Conservation (phyloP, 1,139 yeast genomes). For the Pneumocystis murina region DNA sequence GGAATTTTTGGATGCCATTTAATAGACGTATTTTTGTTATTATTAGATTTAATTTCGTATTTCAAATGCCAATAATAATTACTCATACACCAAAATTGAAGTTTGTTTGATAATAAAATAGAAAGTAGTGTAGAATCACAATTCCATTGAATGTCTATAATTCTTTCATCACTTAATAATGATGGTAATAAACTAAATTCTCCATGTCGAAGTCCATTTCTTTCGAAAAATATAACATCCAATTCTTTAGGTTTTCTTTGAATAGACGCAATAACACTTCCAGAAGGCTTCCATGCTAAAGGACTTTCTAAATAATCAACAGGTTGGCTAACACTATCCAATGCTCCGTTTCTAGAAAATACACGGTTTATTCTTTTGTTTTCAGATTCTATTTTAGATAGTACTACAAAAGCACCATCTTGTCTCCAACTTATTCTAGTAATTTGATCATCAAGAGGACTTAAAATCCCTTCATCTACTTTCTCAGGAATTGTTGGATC, state of each 20-base stretch:
- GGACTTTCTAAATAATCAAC: slow-evolving; percentile 64
- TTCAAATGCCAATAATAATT: slow-evolving; percentile 94
- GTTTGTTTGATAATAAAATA: slow-evolving; percentile 40
- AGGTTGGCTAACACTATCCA: slow-evolving; percentile 82
- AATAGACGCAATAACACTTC: slow-evolving; percentile 70
- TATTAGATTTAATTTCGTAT: slow-evolving; percentile 43
- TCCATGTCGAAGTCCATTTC: slow-evolving; percentile 86
- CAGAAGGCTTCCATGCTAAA: slow-evolving; percentile 83
- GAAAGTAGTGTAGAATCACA: slow-evolving; percentile 67
- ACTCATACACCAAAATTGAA: slow-evolving; percentile 81
- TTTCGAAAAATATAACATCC: slow-evolving; percentile 67
- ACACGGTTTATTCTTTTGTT: slow-evolving; percentile 72
- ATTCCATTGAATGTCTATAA: slow-evolving; percentile 62
- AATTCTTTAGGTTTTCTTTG: slow-evolving; percentile 36
- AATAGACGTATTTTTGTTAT: slow-evolving; percentile 25
- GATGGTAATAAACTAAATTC: slow-evolving; percentile 44
- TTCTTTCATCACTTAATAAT: slow-evolving; percentile 26
- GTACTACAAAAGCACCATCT: slow-evolving; percentile 71
- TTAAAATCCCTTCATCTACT: slow-evolving; percentile 44
- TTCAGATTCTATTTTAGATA: slow-evolving; percentile 41
- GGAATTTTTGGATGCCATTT: slow-evolving; percentile 87
- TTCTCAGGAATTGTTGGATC: slow-evolving; percentile 86
- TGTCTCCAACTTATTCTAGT: slow-evolving; percentile 78
- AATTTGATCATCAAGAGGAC: slow-evolving; percentile 31
- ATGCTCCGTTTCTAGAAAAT: slow-evolving; percentile 50